phyloP scores from a whole-genome alignment of 345 rosid species.

The Gossypium longicalyx region DNA sequence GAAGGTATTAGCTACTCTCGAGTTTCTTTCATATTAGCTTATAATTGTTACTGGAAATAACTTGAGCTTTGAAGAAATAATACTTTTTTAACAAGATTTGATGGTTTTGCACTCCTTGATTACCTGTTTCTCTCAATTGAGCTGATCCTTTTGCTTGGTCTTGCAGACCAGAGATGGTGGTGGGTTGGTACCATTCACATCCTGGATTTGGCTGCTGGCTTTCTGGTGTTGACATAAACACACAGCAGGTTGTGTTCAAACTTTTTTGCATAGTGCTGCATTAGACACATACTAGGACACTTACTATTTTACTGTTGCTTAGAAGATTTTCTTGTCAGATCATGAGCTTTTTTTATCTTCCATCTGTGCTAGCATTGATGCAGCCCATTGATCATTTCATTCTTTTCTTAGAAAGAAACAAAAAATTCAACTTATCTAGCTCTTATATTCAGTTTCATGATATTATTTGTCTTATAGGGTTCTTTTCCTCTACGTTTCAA shows the following conservation, averaged over 20 bases:
- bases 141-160: slow-evolving; percentile 17
- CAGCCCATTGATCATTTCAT: background rate
- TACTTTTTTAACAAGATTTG: background rate
- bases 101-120: background rate
- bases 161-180: slow-evolving; percentile 97
- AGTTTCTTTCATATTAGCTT: background rate
- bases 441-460: background rate
- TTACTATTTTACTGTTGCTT: background rate
- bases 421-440: background rate
- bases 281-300: background rate
- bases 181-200: slow-evolving; percentile 99
- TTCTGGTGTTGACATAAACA: slow-evolving; percentile 96
- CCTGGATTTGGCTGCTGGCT: slow-evolving; percentile 99
- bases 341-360: background rate
- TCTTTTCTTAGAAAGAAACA: background rate
- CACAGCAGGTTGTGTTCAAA: slow-evolving; percentile 66
- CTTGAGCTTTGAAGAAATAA: background rate
- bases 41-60: background rate
- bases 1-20: slow-evolving; percentile 46
- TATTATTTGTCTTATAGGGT: background rate
- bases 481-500: background rate
- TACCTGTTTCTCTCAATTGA: background rate
- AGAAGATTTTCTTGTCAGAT: background rate
- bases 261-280: background rate
- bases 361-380: background rate